These are phyloP conservation scores for Malassezia restricta DNA, from an alignment of 1,284 basidiomycete genomes.

Conservation along the genomic window DNA sequence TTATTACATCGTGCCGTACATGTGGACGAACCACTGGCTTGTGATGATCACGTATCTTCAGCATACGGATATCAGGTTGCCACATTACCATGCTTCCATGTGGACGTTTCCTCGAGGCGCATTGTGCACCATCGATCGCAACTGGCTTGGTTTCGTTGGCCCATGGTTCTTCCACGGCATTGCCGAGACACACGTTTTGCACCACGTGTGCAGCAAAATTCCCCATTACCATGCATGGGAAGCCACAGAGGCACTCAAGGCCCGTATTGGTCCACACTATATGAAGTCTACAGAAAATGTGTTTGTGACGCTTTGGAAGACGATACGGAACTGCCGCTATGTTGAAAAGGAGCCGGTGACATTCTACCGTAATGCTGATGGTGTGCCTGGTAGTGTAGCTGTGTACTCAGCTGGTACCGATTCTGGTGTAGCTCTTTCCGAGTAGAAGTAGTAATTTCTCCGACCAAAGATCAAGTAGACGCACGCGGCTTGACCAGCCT, in stretches of 20 bases:
- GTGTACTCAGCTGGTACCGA: conserved; percentile 33
- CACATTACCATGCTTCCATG: conserved; percentile 79
- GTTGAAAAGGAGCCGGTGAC: conserved; percentile 41
- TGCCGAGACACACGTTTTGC: conserved; percentile 43
- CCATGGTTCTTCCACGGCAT: conserved; percentile 51
- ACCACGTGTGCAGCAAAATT: conserved; percentile 46
- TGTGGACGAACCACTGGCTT: conserved; percentile 61
- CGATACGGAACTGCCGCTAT: conserved; percentile 49
- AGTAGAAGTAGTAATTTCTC: conserved; percentile 11
- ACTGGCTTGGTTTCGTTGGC: conserved; percentile 56
- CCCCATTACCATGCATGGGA: conserved; percentile 61
- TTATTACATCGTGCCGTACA: conserved; percentile 77
- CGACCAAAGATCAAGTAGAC: background rate
- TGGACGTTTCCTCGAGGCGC: conserved; percentile 95
- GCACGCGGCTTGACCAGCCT: background rate
- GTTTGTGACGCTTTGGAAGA: conserved; percentile 50
- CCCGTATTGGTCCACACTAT: conserved; percentile 58
- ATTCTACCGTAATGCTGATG: conserved; percentile 41
- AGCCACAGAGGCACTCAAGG: conserved; percentile 74
- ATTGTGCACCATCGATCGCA: conserved; percentile 81
- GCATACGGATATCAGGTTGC: conserved; percentile 87
- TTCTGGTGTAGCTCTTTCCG: conserved; percentile 37
- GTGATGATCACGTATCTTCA: conserved; percentile 56
- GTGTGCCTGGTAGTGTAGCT: conserved; percentile 30
- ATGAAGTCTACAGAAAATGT: conserved; percentile 51